Evolutionary conservation across 192 early-diverging fungal species (phyloP).

Genomic region (Umbelopsis isabellina): DNA sequence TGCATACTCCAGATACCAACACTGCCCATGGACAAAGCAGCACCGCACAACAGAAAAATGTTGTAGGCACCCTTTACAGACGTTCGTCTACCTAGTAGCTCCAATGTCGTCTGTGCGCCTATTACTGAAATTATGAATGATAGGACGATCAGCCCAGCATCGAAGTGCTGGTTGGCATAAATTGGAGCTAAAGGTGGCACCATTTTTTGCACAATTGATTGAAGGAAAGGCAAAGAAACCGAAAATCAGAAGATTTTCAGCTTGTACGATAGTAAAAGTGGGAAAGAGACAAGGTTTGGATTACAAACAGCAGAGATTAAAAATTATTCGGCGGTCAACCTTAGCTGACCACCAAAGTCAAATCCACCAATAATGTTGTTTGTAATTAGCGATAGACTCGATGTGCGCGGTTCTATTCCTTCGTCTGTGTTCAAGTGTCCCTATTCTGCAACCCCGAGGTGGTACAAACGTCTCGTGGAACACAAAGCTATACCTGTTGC

Average conservation of each 20-base stretch:
- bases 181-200: background rate
- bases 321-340: background rate
- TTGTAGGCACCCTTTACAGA: constrained; percentile 36
- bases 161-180: constrained; percentile 25
- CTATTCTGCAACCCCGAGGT: background rate
- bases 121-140: constrained; percentile 41
- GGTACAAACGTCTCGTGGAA: background rate
- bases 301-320: background rate
- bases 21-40: constrained; percentile 45
- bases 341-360: background rate
- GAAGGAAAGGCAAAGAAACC: background rate
- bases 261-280: background rate
- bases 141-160: constrained; percentile 36
- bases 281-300: background rate
- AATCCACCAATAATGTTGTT: background rate
- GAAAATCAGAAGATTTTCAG: too few species aligned
- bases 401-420: too few species aligned
- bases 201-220: background rate
- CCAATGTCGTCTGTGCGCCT: constrained; percentile 44
- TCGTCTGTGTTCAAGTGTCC: too few species aligned
- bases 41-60: constrained; percentile 36
- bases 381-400: background rate
- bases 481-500: background rate
- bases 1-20: constrained; percentile 50
- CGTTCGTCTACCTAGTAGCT: constrained; percentile 43